Base-by-base conservation (phyloP, 345 rosid genomes). In the Populus euphratica region DNA sequence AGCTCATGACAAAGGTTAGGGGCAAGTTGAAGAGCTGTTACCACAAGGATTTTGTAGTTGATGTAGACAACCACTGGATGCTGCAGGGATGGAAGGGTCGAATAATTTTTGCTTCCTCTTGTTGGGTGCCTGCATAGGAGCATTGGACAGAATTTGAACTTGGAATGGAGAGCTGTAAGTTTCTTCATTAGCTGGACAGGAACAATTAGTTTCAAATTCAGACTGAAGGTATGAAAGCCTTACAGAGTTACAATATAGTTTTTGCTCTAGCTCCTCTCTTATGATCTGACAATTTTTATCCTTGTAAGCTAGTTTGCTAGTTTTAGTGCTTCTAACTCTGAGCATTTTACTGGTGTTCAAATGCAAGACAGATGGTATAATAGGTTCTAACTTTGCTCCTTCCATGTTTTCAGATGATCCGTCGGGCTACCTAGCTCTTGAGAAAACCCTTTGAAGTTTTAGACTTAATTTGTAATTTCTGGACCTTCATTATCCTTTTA, bases 41-140 rank as follows among this genome's bases (percentile, higher is more conserved):
- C 87, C 96, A 96, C 83, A 89, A 89, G 79, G 96, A 93, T 79
- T 96, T 96, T 68, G 78, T 91, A 77, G 83, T 96, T 7, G 96
- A 96, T 71, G 87, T 86, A 86, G 93, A 89, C 85, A 86, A 79
- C 79, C 65, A 75, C 74, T 96, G 98, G 99, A 69, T 96, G 76
- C 72, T 96, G 85, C 96, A 89, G 75, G 99, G 99, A 69, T 96
- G 98, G 99, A 96, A 96, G 41, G 98, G 99, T 54, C 80, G 99
- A 76, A 89, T 91, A 35, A 79, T 91, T 20, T 83, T 77, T 81
- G 96, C 97, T 69, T 87, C 93, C 73, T 90, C 98, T 16, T 83
- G 87, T 81, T 96, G 99, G 99, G 92, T 90, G 74, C 87, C 94
- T 72, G 86, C 82, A 3, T 82, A 76, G 77, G 44, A 76, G 47